These are phyloP conservation scores for Laetiporus sulphureus DNA, from an alignment of 1,284 basidiomycete genomes.

Conservation along the genomic window DNA sequence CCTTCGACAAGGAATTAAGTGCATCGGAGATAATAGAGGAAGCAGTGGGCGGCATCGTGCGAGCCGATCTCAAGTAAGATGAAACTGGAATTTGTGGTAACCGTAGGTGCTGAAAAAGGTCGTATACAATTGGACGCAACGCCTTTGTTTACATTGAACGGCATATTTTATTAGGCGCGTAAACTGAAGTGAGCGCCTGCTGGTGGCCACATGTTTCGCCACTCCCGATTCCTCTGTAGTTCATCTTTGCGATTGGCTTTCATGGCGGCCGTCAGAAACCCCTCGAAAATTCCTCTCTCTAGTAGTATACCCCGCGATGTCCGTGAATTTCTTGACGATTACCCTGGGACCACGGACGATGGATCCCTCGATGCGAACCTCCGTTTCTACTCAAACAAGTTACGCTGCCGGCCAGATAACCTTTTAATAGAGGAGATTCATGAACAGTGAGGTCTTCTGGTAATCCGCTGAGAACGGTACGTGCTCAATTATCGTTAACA, in stretches of 20 bases:
- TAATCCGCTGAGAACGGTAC: not conserved
- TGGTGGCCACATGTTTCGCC: no score
- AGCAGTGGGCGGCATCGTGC: conserved; percentile 15
- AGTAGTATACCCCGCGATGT: conserved; percentile 51
- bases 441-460: conserved; percentile 33
- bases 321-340: conserved; percentile 54
- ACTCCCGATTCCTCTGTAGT: no score
- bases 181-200: no score
- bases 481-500: not conserved
- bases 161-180: no score
- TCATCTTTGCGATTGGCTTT: no score
- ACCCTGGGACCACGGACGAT: conserved; percentile 43
- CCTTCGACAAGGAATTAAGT: conserved; percentile 21
- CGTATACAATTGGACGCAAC: no score
- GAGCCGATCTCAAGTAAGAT: conserved; percentile 12
- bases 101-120: not conserved
- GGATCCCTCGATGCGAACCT: conserved; percentile 40
- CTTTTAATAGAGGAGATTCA: conserved; percentile 59
- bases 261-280: conserved; percentile 3
- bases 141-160: no score
- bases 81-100: not conserved
- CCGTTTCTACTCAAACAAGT: conserved; percentile 56
- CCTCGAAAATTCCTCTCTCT: no score
- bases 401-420: conserved; percentile 55
- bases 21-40: conserved; percentile 22